Conservation (phyloP, 768 basidiomycete species). For the Leccinum imitatum region DNA sequence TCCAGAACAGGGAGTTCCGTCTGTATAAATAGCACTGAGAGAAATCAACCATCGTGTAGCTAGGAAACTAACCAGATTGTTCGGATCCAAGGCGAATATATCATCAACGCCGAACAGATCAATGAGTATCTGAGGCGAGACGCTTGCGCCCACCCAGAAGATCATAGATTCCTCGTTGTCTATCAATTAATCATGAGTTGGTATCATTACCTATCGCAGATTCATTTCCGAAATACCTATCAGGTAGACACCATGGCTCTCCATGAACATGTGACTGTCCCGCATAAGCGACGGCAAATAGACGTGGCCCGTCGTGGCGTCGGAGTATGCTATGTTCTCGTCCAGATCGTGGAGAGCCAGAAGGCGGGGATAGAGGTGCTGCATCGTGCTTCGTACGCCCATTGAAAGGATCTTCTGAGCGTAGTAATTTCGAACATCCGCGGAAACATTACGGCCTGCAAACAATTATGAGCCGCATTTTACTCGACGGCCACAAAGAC, state of each 20-base stretch:
- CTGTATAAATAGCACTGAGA: conserved; percentile 39
- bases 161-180: conserved; percentile 88
- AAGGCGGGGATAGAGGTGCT: conserved; percentile 84
- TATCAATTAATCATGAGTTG: conserved; percentile 31
- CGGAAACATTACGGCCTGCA: conserved; percentile 79
- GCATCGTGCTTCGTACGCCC: conserved; percentile 67
- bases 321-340: conserved; percentile 67
- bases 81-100: conserved; percentile 61
- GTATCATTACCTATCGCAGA: conserved; percentile 16
- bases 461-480: conserved; percentile 5
- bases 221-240: conserved; percentile 56
- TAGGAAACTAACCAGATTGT: conserved; percentile 52
- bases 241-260: conserved; percentile 87
- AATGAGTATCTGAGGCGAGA: conserved; percentile 74
- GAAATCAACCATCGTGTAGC: neutral
- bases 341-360: conserved; percentile 86
- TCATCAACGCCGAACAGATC: conserved; percentile 89
- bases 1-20: conserved; percentile 66
- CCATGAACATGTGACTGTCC: conserved; percentile 83
- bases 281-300: conserved; percentile 78
- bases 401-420: conserved; percentile 73
- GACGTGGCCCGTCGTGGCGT: conserved; percentile 55
- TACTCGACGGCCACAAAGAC: conserved; percentile 6
- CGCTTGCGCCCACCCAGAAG: conserved; percentile 86
- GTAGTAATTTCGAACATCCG: conserved; percentile 91